phyloP scores from a whole-genome alignment of 768 basidiomycete species.

The Suillus ampliporus region DNA sequence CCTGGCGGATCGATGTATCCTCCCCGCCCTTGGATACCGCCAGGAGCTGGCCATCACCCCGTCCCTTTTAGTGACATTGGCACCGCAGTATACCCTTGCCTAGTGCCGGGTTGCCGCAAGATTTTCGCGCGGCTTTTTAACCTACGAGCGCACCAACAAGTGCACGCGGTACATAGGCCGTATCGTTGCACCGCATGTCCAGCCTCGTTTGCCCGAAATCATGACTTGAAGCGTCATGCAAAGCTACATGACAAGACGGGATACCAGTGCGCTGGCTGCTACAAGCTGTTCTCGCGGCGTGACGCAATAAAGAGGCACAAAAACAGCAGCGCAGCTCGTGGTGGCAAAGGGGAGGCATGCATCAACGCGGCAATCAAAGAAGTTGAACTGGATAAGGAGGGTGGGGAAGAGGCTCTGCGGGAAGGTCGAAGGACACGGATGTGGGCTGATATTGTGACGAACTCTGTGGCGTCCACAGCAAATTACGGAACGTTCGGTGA shows the following conservation, averaged over 20 bases:
- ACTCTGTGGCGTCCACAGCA: constrained; percentile 22
- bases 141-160: constrained; percentile 73
- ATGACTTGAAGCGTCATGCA: constrained; percentile 80
- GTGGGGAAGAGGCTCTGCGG: constrained; percentile 44
- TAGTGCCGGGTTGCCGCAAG: constrained; percentile 67
- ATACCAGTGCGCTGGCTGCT: constrained; percentile 76
- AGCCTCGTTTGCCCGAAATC: constrained; percentile 78
- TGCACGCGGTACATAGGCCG: constrained; percentile 68
- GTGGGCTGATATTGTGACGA: constrained; percentile 65
- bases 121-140: constrained; percentile 71
- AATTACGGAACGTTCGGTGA: constrained; percentile 20
- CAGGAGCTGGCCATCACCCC: constrained; percentile 24
- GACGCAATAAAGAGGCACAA: constrained; percentile 84
- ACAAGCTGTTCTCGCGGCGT: constrained; percentile 74
- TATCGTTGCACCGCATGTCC: constrained; percentile 69
- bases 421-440: constrained; percentile 67
- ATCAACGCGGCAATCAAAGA: constrained; percentile 64
- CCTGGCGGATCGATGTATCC: constrained; percentile 41
- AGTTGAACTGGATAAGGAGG: constrained; percentile 52
- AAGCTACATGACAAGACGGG: constrained; percentile 75
- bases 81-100: constrained; percentile 82
- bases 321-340: constrained; percentile 58
- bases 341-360: constrained; percentile 58
- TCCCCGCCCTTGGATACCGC: constrained; percentile 36
- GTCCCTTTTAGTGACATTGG: constrained; percentile 56